phyloP scores from a whole-genome alignment of 139 green algal genomes.

The Chlamydomonas sphaeroides region DNA sequence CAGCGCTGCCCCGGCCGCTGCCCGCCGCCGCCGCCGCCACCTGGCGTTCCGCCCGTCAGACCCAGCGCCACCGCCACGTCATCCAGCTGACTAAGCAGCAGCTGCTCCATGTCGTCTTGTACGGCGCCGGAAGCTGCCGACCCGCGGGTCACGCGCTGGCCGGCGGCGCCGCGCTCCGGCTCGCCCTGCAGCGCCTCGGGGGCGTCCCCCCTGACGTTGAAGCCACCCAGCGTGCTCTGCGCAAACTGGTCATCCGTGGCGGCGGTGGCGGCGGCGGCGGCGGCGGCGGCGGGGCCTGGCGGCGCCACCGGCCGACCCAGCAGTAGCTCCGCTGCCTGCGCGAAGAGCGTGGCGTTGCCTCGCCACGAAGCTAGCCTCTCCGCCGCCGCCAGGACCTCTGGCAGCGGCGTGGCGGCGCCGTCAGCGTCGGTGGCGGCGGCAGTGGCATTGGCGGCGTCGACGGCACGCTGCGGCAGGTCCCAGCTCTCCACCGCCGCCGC shows the following conservation, averaged over 20 bases:
- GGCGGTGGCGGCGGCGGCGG: not conserved
- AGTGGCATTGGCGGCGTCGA: too few relatives aligned
- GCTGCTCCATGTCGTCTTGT: not conserved
- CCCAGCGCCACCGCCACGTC: too few relatives aligned
- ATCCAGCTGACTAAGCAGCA: conserved; percentile 1
- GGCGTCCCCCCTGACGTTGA: conserved; percentile 1
- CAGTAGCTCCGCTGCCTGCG: too few relatives aligned
- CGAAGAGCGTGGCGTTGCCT: not conserved
- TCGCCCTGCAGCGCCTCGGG: conserved; percentile 10
- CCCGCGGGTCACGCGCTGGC: conserved; percentile 10
- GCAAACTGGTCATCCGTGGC: not conserved
- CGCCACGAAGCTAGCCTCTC: not conserved
- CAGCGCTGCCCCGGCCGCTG: too few relatives aligned
- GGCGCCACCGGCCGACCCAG: too few relatives aligned
- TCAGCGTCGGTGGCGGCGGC: too few relatives aligned
- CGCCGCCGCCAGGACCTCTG: too few relatives aligned
- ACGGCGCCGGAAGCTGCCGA: not conserved
- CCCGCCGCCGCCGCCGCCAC: too few relatives aligned
- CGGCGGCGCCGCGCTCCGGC: not conserved
- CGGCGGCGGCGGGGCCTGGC: not conserved
- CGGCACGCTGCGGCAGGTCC: too few relatives aligned
- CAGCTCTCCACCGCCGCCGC: too few relatives aligned
- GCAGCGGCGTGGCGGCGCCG: too few relatives aligned
- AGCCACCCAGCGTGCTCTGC: not conserved
- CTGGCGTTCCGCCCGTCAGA: too few relatives aligned